phyloP scores from a whole-genome alignment of 2,329 filamentous ascomycete genomes.

The Claviceps africana region DNA sequence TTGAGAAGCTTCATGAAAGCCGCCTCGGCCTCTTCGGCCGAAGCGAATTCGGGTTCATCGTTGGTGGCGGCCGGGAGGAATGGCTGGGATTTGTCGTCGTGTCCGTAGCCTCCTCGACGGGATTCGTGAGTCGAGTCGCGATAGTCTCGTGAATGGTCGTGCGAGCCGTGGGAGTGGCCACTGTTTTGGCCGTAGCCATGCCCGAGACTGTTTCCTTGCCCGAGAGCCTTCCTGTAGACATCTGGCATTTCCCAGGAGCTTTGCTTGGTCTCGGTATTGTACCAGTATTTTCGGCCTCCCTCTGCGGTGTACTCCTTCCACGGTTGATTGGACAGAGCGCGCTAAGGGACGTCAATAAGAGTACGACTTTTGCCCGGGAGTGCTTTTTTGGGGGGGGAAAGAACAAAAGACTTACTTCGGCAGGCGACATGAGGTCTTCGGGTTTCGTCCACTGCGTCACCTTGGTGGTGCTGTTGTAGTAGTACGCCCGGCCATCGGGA shows the following conservation, averaged over 20 bases:
- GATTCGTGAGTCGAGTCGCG: slow-evolving; percentile 34
- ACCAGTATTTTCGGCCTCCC: slow-evolving; percentile 87
- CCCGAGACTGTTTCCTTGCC: slow-evolving; percentile 14
- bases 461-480: slow-evolving; percentile 77
- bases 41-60: slow-evolving; percentile 65
- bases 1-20: slow-evolving; percentile 86
- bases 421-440: slow-evolving; percentile 68
- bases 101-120: slow-evolving; percentile 43
- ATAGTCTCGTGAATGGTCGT: slow-evolving; percentile 26
- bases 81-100: slow-evolving; percentile 39
- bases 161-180: slow-evolving; percentile 20
- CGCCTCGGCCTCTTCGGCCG: slow-evolving; percentile 75
- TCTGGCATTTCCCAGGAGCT: slow-evolving; percentile 94
- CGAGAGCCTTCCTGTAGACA: slow-evolving; percentile 60
- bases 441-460: slow-evolving; percentile 92
- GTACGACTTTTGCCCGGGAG: too few species aligned
- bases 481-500: slow-evolving; percentile 74
- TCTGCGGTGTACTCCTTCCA: slow-evolving; percentile 89
- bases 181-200: slow-evolving; percentile 28
- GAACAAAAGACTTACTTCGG: slow-evolving; percentile 46
- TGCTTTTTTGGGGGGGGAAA: too few species aligned
- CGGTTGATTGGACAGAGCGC: slow-evolving; percentile 65
- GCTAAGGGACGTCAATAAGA: slow-evolving; percentile 31
- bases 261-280: slow-evolving; percentile 79
- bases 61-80: slow-evolving; percentile 49